phyloP scores from a whole-genome alignment of 2,329 filamentous ascomycete species.

The Mariannaea sp. region DNA sequence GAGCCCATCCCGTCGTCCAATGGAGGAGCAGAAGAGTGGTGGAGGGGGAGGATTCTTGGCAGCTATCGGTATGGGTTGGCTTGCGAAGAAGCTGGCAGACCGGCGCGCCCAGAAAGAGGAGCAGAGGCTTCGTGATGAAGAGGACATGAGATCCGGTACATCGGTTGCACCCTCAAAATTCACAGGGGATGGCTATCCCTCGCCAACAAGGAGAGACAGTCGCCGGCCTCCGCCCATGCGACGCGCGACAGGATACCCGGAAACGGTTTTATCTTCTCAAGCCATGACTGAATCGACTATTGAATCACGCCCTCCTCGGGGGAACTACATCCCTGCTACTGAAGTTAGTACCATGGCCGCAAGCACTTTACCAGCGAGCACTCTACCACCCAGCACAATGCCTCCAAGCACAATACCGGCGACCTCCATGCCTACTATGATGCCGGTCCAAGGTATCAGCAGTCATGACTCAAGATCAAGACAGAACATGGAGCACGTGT shows the following conservation, averaged over 20 bases:
- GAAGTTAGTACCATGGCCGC: conserved; percentile 16
- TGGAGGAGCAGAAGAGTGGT: conserved; percentile 52
- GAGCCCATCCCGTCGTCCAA: conserved; percentile 64
- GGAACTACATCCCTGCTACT: conserved; percentile 33
- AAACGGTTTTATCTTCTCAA: conserved; percentile 37
- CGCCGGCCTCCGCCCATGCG: conserved; percentile 40
- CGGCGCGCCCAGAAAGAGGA: conserved; percentile 55
- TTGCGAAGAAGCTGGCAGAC: conserved; percentile 68
- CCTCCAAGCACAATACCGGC: conserved; percentile 24
- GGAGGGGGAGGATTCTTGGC: conserved; percentile 63
- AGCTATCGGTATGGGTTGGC: conserved; percentile 69
- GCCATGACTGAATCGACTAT: conserved; percentile 46
- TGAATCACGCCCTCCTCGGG: conserved; percentile 38
- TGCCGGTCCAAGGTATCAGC: conserved; percentile 32
- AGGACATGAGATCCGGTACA: conserved; percentile 63
- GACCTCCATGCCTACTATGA: conserved; percentile 28
- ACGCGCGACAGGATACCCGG: conserved; percentile 39
- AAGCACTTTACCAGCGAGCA: conserved; percentile 7
- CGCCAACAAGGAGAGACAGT: conserved; percentile 49
- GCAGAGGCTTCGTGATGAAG: conserved; percentile 53
- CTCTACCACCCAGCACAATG: background rate
- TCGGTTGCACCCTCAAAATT: conserved; percentile 60
- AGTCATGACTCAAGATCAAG: conserved; percentile 47
- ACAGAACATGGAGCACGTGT: conserved; percentile 44
- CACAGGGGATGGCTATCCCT: conserved; percentile 69